Percentiles rank a stretch among this genome's conserved stretches.
Evolutionary conservation across 1,284 basidiomycete genomes (phyloP).

Genomic region (Schizophyllum commune): DNA sequence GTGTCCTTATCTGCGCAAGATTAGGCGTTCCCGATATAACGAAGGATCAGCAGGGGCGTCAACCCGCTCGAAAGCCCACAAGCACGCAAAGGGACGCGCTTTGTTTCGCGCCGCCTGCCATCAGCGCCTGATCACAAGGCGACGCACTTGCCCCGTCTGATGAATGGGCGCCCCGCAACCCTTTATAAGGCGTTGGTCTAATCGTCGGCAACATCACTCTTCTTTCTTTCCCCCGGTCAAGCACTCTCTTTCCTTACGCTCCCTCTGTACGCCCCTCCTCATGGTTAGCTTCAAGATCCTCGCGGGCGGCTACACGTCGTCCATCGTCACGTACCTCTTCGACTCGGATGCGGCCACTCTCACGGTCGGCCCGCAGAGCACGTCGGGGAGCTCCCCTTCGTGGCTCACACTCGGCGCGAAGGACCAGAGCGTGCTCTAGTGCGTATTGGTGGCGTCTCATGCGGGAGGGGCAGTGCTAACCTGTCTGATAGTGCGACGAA

Average conservation of each 20-base stretch:
- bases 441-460: slow-evolving; percentile 8
- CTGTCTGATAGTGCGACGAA: slow-evolving; percentile 37
- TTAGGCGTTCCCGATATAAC: not conserved
- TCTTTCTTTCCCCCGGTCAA: not conserved
- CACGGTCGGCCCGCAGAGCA: slow-evolving; percentile 24
- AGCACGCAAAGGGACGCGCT: not conserved
- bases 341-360: slow-evolving; percentile 29
- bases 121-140: not conserved
- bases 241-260: not conserved
- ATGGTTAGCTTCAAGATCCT: slow-evolving; percentile 47
- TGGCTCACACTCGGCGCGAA: slow-evolving; percentile 39
- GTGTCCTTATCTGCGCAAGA: too few species aligned
- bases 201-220: not conserved
- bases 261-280: not conserved
- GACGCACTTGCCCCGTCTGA: not conserved
- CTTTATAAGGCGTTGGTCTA: not conserved
- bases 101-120: not conserved
- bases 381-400: slow-evolving; percentile 31
- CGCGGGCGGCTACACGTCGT: slow-evolving; percentile 39
- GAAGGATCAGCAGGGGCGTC: not conserved
- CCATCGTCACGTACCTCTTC: slow-evolving; percentile 39
- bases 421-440: slow-evolving; percentile 48
- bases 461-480: not conserved
- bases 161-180: not conserved
- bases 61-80: not conserved